These are phyloP conservation scores for Xylaria grammica DNA, from an alignment of 495 filamentous ascomycete species.

Conservation along the genomic window DNA sequence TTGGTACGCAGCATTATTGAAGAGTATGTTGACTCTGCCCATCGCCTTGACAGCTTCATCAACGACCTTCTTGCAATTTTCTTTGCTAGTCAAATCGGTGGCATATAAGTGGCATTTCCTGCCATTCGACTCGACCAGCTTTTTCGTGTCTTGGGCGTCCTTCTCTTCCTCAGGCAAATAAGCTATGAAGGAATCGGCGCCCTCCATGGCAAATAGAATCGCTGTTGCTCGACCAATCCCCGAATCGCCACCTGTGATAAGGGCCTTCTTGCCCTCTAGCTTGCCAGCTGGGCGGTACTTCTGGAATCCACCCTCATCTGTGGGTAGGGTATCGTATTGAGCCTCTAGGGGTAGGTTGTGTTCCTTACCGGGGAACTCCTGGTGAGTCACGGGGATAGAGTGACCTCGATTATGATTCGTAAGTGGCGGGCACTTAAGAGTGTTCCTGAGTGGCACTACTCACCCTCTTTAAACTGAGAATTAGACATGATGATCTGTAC, in stretches of 20 bases:
- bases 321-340: constrained; percentile 68
- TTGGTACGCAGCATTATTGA: constrained; percentile 83
- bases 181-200: constrained; percentile 73
- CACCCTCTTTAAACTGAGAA: constrained; percentile 62
- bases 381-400: constrained; percentile 69
- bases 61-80: constrained; percentile 73
- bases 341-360: constrained; percentile 67
- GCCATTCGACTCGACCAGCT: constrained; percentile 67
- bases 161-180: constrained; percentile 79
- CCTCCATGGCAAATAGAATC: constrained; percentile 83
- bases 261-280: constrained; percentile 71
- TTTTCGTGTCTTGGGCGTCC: constrained; percentile 77
- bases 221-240: constrained; percentile 82
- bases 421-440: not conserved
- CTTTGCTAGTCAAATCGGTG: constrained; percentile 64
- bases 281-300: constrained; percentile 82
- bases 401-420: constrained; percentile 57
- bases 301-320: constrained; percentile 71
- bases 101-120: constrained; percentile 63
- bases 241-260: constrained; percentile 84
- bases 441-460: constrained; percentile 8
- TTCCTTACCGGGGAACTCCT: constrained; percentile 72
- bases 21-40: constrained; percentile 74
- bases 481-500: constrained; percentile 39
- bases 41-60: constrained; percentile 67